phyloP scores from a whole-genome alignment of 306 rosid species.

The Alnus glutinosa region DNA sequence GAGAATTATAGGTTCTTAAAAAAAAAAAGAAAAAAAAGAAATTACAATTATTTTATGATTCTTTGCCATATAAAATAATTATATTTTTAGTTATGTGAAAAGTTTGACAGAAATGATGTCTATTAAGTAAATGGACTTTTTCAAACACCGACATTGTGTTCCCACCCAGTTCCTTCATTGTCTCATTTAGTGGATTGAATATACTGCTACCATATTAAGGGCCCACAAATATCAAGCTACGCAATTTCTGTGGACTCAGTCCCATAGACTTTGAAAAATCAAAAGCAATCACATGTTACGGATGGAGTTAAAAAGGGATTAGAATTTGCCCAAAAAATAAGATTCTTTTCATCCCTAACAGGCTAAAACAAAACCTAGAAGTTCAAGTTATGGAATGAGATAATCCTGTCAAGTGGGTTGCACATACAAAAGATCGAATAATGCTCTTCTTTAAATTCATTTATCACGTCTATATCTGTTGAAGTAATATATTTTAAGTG shows the following conservation, averaged over 20 bases:
- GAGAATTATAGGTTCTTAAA: too few relatives aligned
- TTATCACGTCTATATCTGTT: too few relatives aligned
- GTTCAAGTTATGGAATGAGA: constrained; percentile 4
- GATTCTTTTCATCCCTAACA: constrained; percentile 19
- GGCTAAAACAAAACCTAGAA: too few relatives aligned
- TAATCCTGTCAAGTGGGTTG: constrained; percentile 13
- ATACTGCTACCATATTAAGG: constrained; percentile 10
- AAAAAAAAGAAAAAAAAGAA: too few relatives aligned
- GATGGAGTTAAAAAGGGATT: too few relatives aligned
- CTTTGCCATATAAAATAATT: too few relatives aligned
- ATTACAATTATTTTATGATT: too few relatives aligned
- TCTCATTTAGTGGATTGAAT: constrained; percentile 28
- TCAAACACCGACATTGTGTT: constrained; percentile 17
- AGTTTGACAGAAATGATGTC: too few relatives aligned
- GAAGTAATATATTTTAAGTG: too few relatives aligned
- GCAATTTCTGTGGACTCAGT: constrained; percentile 12
- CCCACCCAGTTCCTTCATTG: constrained; percentile 34
- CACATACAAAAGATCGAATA: not conserved
- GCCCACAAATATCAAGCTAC: constrained; percentile 24
- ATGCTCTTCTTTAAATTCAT: too few relatives aligned
- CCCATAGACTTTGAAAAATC: constrained; percentile 3
- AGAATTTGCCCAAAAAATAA: not conserved
- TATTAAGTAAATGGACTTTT: too few relatives aligned
- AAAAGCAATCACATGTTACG: not conserved
- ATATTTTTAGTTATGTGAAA: too few relatives aligned